Evolutionary conservation across 441 rosid species (phyloP).

Genomic region (Metrosideros polymorpha): DNA sequence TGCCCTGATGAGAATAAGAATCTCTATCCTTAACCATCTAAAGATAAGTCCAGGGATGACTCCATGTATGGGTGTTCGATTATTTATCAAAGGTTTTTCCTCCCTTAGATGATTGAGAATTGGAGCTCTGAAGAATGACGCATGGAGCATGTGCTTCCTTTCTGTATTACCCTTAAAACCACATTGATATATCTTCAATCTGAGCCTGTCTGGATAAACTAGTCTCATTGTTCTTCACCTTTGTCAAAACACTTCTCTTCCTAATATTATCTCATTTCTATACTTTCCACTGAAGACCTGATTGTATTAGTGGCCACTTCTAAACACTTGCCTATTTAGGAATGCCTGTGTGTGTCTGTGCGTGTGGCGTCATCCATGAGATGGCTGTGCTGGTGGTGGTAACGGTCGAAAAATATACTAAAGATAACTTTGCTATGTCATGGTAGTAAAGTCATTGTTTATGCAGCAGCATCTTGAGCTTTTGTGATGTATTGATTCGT

Average conservation of each 20-base stretch:
- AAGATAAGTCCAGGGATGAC: background rate
- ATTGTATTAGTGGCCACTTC: background rate
- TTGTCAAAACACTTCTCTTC: background rate
- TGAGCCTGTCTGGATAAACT: background rate
- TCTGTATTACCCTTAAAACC: background rate
- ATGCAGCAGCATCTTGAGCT: background rate
- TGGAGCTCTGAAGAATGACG: background rate
- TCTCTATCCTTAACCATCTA: background rate
- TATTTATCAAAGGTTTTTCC: background rate
- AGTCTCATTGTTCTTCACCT: background rate
- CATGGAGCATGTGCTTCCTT: background rate
- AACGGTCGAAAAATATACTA: background rate
- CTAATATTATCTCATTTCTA: background rate
- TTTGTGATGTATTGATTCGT: background rate
- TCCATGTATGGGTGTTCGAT: background rate
- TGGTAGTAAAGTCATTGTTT: background rate
- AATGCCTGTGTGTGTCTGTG: background rate
- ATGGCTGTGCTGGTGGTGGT: background rate
- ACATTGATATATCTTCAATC: background rate
- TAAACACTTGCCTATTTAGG: background rate
- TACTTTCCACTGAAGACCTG: background rate
- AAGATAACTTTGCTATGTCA: background rate
- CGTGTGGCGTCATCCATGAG: background rate
- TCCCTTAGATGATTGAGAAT: background rate
- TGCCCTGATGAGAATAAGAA: background rate